Evolutionary conservation across 2,329 filamentous ascomycete species (phyloP), one percentile per base, ranked within the genome.

Genomic region (Teratosphaeria gauchensis): DNA sequence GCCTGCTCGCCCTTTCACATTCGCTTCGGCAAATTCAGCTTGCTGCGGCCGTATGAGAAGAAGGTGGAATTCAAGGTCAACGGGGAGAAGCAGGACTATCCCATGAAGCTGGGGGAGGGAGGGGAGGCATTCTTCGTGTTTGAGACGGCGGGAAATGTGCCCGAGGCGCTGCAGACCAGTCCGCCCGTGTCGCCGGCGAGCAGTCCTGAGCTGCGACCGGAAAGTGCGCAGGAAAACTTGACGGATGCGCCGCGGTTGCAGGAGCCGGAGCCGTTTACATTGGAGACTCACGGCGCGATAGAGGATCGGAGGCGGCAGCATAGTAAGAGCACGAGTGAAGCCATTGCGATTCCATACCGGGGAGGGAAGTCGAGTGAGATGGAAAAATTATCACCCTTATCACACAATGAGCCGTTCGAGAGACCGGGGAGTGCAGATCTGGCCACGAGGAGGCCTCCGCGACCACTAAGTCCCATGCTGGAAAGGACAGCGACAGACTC

Each of bases 81-180:
- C 80, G 88, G 89, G 69, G 77, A 83, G 61, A 95, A 94, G 75
- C 91, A 96, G 73, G 82, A 94, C 65, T 96, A 95, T 78, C 86
- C 94, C 53, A 99, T 99, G 94, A 99, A 99, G 77, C 82, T 99
- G 21, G 94, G 94, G 52, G 94, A 99, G 72, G 94, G 90, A 56
- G 94, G 94, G 64, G 94, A 99, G 77, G 94, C 94, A 30, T 99
- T 99, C 77, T 99, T 99, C 74, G 91, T 99, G 63, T 97, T 99
- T 70, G 91, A 97, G 77, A 99, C 94, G 8, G 88, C 87, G 56
- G 90, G 92, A 66, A 87, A 85, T 68, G 94, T 99, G 60, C 94
- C 94, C n/a, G 88, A 89, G 72, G 90, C 88, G 58, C 78, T 97
- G 70, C 94, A 97, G 76, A 99, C 94, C 1, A 97, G 92, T 54